phyloP scores from a whole-genome alignment of 83 land plant species.

The Picea abies region DNA sequence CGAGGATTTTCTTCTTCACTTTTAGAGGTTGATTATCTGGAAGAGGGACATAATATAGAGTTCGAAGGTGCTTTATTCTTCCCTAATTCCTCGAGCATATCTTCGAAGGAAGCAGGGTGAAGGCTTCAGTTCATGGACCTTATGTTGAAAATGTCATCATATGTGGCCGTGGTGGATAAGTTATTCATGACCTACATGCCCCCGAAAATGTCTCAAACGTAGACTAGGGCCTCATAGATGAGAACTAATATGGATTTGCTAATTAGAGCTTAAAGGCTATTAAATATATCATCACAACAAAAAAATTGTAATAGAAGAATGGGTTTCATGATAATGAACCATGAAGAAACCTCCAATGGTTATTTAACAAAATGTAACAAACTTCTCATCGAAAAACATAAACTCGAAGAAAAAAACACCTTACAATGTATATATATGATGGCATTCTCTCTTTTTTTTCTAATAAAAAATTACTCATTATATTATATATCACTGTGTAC shows the following conservation, averaged over 20 bases:
- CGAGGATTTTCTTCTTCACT: no score
- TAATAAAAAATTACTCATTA: no score
- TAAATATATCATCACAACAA: constrained; percentile 19
- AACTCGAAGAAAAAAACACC: no score
- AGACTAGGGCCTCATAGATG: constrained; percentile 49
- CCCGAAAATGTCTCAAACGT: constrained; percentile 62
- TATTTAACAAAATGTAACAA: no score
- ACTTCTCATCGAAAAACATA: no score
- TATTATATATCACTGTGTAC: no score
- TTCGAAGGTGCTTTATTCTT: constrained; percentile 11
- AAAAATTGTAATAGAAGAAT: not conserved
- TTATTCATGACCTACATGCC: constrained; percentile 42
- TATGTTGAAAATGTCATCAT: constrained; percentile 45
- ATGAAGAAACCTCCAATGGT: no score
- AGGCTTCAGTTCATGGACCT: not conserved
- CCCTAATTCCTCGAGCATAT: constrained; percentile 48
- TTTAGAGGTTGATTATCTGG: no score
- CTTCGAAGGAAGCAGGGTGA: constrained; percentile 29
- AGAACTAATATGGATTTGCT: constrained; percentile 27
- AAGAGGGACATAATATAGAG: no score
- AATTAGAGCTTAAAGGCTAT: not conserved
- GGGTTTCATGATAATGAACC: not conserved
- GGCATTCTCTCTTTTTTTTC: no score
- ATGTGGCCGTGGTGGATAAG: constrained; percentile 15
- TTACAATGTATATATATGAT: no score